A percentile compares a stretch with the other conserved stretches of the same genome.
Conservation (phyloP, 495 filamentous ascomycete genomes). For the Penicillium silybi region DNA sequence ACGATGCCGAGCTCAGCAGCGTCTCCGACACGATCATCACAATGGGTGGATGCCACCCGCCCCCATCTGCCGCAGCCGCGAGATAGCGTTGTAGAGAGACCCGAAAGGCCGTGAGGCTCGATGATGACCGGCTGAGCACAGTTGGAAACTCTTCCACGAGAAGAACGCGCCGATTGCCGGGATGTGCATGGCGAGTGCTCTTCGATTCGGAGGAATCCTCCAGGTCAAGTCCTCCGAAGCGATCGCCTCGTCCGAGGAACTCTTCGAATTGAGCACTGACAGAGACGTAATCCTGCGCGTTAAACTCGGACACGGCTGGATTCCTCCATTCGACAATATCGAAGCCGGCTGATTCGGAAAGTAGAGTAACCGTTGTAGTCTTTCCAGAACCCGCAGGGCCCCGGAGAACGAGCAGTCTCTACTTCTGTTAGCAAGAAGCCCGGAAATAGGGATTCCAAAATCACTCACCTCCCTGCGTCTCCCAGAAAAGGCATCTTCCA, state of each 20-base stretch:
- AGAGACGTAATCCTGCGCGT: constrained; percentile 57
- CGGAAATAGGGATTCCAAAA: neutral
- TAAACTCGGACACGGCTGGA: constrained; percentile 57
- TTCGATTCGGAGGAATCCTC: constrained; percentile 6
- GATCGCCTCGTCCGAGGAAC: constrained; percentile 74
- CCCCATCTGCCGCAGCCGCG: constrained; percentile 36
- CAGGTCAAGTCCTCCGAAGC: constrained; percentile 72
- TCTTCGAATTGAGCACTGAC: constrained; percentile 80
- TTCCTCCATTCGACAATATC: constrained; percentile 89
- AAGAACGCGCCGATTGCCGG: constrained; percentile 53
- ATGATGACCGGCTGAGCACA: constrained; percentile 64
- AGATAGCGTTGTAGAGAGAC: constrained; percentile 70
- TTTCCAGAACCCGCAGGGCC: constrained; percentile 93
- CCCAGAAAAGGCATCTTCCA: constrained; percentile 67
- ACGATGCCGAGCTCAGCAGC: constrained; percentile 67
- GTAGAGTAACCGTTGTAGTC: constrained; percentile 74
- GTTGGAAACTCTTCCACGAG: constrained; percentile 95
- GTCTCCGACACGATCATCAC: constrained; percentile 92
- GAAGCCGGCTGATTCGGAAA: constrained; percentile 67
- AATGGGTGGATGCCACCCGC: constrained; percentile 57
- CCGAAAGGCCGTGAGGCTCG: constrained; percentile 68
- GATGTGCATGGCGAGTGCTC: neutral
- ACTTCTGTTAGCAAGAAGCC: constrained; percentile 17
- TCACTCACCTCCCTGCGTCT: constrained; percentile 26
- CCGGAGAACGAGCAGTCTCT: constrained; percentile 78